phyloP scores from a whole-genome alignment of 768 basidiomycete species.

The Phlebiopsis flavidoalba region DNA sequence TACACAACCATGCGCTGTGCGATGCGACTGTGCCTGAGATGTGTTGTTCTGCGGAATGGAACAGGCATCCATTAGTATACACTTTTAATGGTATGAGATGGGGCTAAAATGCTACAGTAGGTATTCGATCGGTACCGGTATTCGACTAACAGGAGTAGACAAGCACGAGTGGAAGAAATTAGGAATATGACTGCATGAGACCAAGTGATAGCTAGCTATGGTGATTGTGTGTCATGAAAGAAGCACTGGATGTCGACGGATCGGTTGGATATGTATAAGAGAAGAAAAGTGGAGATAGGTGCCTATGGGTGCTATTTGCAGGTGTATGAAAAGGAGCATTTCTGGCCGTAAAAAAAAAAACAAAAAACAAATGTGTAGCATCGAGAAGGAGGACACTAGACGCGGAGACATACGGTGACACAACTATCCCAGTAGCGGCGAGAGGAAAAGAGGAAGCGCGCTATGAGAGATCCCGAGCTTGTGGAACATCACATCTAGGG shows the following conservation, averaged over 20 bases:
- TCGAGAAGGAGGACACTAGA: too few species aligned
- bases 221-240: neutral
- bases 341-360: neutral
- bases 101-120: neutral
- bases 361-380: neutral
- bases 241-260: neutral
- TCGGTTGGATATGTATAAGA: neutral
- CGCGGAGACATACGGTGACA: neutral
- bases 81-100: too few species aligned
- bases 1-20: too few species aligned
- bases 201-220: neutral
- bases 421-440: neutral
- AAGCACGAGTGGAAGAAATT: neutral
- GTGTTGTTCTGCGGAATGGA: too few species aligned
- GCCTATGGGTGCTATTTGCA: neutral
- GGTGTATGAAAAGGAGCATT: neutral
- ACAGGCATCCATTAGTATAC: too few species aligned
- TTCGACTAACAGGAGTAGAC: conserved; percentile 8
- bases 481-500: conserved; percentile 77
- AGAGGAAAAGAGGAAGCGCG: neutral
- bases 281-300: neutral
- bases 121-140: neutral
- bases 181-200: neutral
- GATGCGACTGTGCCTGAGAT: too few species aligned
- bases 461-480: conserved; percentile 56